Base-by-base conservation (phyloP, 2,329 filamentous ascomycete species). In the Penicillium sp. region DNA sequence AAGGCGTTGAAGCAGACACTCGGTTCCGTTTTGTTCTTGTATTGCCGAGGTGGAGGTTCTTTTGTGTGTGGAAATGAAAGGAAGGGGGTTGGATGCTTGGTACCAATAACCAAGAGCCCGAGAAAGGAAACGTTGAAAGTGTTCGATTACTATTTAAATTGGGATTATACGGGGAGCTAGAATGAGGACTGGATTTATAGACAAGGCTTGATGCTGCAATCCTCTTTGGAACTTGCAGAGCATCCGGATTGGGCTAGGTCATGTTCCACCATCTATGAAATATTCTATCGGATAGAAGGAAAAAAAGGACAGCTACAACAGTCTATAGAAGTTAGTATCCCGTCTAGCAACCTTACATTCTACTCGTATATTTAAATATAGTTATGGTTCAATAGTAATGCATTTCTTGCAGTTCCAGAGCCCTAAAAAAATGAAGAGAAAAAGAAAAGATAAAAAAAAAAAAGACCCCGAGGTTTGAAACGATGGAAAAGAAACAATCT, bases 401-500 rank as follows among this genome's bases (percentile, higher is more conserved):
- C 21, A 54, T 48, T 50, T 38, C 36, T 51, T 52, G 47, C 25
- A 44, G 39, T 51, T 44, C 50, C 39, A 27, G 21, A 47, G 27
- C 49, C 49, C 21, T 36, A 45, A 47, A 35, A 53, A 53, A 35
- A 29, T 4, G 12, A 13, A 25, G 21, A n/a, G 44, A 41, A 54
- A 15, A 29, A 27, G 23, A 25, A 23, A 25, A 42, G 19, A 59
- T 57, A 63, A 68, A 50, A 42, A 59, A 53, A 56, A 23, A 50
- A 23, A 39, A 47, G 25, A 39, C 29, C 53, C 54, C 33, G 23
- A 27, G 49, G 49, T 53, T 19, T 33, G 55, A 41, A 50, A 23
- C 43, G 29, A 50, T 17, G 45, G 49, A 56, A 54, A 57, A 54
- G 31, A 60, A 53, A 48, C 55, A 57, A 57, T 57, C 35, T 57